These are phyloP conservation scores for Speleostelium caveatum DNA, from an alignment of 78 protist species.

Conservation along the genomic window DNA sequence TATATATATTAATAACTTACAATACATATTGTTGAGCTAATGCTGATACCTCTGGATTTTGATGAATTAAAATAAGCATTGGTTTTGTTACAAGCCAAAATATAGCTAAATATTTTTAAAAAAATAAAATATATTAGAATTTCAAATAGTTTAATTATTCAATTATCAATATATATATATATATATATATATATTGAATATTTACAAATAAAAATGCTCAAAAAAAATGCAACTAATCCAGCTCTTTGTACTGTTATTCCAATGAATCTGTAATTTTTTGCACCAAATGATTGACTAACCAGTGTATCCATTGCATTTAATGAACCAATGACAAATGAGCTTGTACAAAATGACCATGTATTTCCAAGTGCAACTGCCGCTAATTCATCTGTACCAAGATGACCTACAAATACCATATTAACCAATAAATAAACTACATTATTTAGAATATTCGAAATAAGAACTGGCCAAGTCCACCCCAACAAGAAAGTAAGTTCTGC, in stretches of 20 bases:
- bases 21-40: slow-evolving; percentile 28
- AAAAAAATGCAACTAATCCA: background rate
- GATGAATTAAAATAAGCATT: slow-evolving; percentile 33
- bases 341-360: slow-evolving; percentile 34
- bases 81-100: slow-evolving; percentile 64
- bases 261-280: slow-evolving; percentile 53
- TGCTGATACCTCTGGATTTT: slow-evolving; percentile 15
- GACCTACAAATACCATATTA: slow-evolving; percentile 55
- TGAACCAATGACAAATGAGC: slow-evolving; percentile 40
- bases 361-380: slow-evolving; percentile 65
- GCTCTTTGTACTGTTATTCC: slow-evolving; percentile 56
- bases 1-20: background rate
- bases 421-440: slow-evolving; percentile 58
- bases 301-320: slow-evolving; percentile 71
- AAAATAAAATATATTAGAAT: too few relatives aligned
- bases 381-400: slow-evolving; percentile 23
- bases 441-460: slow-evolving; percentile 36
- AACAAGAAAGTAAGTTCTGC: slow-evolving; percentile 39
- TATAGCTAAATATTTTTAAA: background rate
- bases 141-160: too few relatives aligned
- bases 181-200: too few relatives aligned
- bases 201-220: slow-evolving; percentile 25
- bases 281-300: slow-evolving; percentile 61
- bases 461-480: slow-evolving; percentile 60
- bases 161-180: too few relatives aligned